Percentiles rank a stretch among this genome's conserved stretches.
phyloP scores from a whole-genome alignment of 768 basidiomycete genomes.

The Crepidotus variabilis region DNA sequence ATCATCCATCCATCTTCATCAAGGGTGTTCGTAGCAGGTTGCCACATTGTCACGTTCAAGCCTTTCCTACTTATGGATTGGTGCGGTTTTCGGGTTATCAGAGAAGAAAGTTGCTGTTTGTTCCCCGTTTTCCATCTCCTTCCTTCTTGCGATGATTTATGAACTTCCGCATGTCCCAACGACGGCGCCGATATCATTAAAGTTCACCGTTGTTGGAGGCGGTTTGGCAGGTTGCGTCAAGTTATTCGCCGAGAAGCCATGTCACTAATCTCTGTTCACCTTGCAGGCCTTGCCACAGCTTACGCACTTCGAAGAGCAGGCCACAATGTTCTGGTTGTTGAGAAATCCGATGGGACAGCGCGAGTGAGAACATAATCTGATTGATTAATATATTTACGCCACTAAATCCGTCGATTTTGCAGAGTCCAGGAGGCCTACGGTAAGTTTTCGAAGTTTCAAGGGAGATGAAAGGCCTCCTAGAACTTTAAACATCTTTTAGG shows the following conservation, averaged over 20 bases:
- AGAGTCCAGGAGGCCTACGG: conserved; percentile 31
- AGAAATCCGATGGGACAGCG: conserved; percentile 40
- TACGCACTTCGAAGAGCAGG: conserved; percentile 52
- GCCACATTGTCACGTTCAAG: too few species aligned
- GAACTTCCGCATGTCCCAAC: too few species aligned
- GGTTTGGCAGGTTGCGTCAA: neutral
- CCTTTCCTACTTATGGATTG: too few species aligned
- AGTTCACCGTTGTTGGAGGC: neutral
- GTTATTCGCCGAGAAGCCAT: neutral
- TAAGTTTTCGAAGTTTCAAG: too few species aligned
- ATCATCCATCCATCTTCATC: too few species aligned
- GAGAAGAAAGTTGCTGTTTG: too few species aligned
- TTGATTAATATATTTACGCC: neutral
- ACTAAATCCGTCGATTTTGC: conserved; percentile 16
- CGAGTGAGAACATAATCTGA: conserved; percentile 24
- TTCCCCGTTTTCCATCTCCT: too few species aligned
- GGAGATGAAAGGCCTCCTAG: too few species aligned
- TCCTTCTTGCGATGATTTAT: too few species aligned
- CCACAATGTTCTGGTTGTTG: conserved; percentile 55
- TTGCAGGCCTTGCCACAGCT: conserved; percentile 49
- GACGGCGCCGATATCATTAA: neutral
- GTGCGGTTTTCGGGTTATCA: too few species aligned
- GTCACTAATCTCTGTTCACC: neutral
- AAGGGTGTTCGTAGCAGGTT: too few species aligned
- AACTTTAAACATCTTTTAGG: too few species aligned